phyloP scores from a whole-genome alignment of 768 basidiomycete genomes.

The Termitomyces sp. region DNA sequence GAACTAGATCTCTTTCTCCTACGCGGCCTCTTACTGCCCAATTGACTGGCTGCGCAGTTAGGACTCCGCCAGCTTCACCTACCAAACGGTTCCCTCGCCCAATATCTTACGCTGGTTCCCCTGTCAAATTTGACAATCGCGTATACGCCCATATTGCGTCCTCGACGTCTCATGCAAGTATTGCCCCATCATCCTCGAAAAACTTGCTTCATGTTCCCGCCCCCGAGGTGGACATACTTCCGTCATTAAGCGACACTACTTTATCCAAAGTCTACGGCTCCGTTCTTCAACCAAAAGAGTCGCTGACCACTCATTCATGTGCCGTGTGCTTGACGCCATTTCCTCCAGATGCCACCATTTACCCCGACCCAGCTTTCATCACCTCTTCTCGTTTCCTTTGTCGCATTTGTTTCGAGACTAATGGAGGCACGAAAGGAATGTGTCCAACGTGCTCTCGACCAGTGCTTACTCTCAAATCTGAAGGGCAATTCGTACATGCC shows the following conservation, averaged over 20 bases:
- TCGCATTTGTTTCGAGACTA: constrained; percentile 60
- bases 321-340: constrained; percentile 58
- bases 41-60: constrained; percentile 12
- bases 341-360: constrained; percentile 80
- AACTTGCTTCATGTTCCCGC: constrained; percentile 43
- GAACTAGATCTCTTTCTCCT: constrained; percentile 39
- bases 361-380: constrained; percentile 58
- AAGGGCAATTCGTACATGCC: constrained; percentile 74
- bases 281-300: constrained; percentile 71
- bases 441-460: constrained; percentile 65
- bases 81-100: constrained; percentile 48
- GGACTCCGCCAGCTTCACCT: constrained; percentile 20
- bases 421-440: constrained; percentile 73
- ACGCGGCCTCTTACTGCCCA: constrained; percentile 23
- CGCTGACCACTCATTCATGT: constrained; percentile 65
- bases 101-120: constrained; percentile 23
- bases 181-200: constrained; percentile 54
- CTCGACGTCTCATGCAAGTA: constrained; percentile 31
- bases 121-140: constrained; percentile 33
- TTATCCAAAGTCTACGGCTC: constrained; percentile 84
- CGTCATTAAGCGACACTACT: constrained; percentile 47
- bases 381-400: constrained; percentile 60
- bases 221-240: constrained; percentile 56
- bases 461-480: constrained; percentile 68
- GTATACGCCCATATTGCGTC: constrained; percentile 56